Evolutionary conservation across 495 filamentous ascomycete species (phyloP), one percentile per base, ranked within the genome.

Genomic region (Xylaria acuta): DNA sequence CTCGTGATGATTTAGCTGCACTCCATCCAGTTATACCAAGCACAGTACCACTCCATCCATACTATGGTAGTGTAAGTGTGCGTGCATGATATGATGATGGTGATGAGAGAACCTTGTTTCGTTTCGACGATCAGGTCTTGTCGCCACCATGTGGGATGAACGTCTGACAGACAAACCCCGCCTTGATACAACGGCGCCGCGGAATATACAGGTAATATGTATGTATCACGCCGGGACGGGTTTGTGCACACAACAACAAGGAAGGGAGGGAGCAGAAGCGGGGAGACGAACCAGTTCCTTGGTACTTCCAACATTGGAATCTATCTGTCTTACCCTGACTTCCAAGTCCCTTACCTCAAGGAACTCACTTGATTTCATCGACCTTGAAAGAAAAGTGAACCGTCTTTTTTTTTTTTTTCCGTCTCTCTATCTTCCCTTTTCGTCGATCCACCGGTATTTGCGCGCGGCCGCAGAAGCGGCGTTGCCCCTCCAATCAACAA

Each of bases 401-500:
- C 16, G 8, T 16, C 12, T 8, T 67, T 22, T 27, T 32, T 18
- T 8, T 9, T 32, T 18, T 8, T 11, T n/a, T n/a, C n/a, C n/a
- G n/a, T n/a, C n/a, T n/a, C n/a, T n/a, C n/a, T n/a, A 20, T 40
- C 25, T 27, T 30, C 47, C 34, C n/a, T 58, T 16, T 56, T 56
- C 8, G 5, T 40, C 36, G 36, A 3, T 41, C 40, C 38, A 32
- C 40, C 1, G 38, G 16, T 18, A 27, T 32, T 69, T 59, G 67
- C 67, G 67, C 67, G 67, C 67, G 54, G 67, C 43, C 60, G 67
- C 67, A 47, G 41, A 59, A 16, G 67, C 54, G 53, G 51, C 67
- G 51, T 32, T 38, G 16, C 27, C 51, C 53, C n/a, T 60, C 54
- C 67, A 70, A 70, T 49, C 67, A 70, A 22, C 25, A 20, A 32